These are phyloP conservation scores for Aspergillus haitiensis DNA, from an alignment of 495 filamentous ascomycete genomes.

Conservation along the genomic window DNA sequence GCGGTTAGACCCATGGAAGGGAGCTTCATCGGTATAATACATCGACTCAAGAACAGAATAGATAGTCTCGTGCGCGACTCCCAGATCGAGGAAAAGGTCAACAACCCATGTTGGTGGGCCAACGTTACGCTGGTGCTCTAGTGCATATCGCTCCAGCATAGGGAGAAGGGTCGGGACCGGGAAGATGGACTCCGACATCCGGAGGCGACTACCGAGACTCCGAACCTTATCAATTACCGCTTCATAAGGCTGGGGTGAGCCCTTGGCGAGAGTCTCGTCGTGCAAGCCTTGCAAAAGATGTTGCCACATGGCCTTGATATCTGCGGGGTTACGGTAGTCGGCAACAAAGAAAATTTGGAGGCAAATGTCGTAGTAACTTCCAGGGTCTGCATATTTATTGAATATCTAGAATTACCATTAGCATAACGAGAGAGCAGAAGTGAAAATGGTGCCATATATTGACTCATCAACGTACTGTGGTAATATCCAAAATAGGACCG, in stretches of 20 bases:
- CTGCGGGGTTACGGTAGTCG: slow-evolving; percentile 78
- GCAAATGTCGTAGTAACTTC: slow-evolving; percentile 86
- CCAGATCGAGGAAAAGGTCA: slow-evolving; percentile 74
- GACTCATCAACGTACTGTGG: slow-evolving; percentile 58
- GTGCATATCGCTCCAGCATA: slow-evolving; percentile 73
- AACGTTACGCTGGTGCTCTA: slow-evolving; percentile 67
- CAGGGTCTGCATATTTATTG: slow-evolving; percentile 85
- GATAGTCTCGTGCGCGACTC: slow-evolving; percentile 71
- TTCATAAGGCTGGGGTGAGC: slow-evolving; percentile 71
- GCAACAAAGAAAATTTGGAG: slow-evolving; percentile 86
- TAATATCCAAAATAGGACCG: slow-evolving; percentile 69
- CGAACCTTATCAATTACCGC: slow-evolving; percentile 71
- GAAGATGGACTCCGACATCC: slow-evolving; percentile 77
- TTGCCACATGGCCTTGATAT: slow-evolving; percentile 82
- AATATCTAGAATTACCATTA: slow-evolving; percentile 62
- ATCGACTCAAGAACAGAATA: slow-evolving; percentile 76
- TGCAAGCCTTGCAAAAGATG: slow-evolving; percentile 73
- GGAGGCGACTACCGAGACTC: slow-evolving; percentile 73
- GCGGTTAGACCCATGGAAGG: slow-evolving; percentile 69
- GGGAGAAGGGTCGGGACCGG: slow-evolving; percentile 64
- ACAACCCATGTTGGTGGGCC: slow-evolving; percentile 77
- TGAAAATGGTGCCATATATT: neutral
- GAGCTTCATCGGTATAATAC: slow-evolving; percentile 79
- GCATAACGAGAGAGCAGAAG: neutral
- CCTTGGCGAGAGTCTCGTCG: slow-evolving; percentile 54